phyloP scores from a whole-genome alignment of 1,139 yeast genomes.

The Taphrina deformans region DNA sequence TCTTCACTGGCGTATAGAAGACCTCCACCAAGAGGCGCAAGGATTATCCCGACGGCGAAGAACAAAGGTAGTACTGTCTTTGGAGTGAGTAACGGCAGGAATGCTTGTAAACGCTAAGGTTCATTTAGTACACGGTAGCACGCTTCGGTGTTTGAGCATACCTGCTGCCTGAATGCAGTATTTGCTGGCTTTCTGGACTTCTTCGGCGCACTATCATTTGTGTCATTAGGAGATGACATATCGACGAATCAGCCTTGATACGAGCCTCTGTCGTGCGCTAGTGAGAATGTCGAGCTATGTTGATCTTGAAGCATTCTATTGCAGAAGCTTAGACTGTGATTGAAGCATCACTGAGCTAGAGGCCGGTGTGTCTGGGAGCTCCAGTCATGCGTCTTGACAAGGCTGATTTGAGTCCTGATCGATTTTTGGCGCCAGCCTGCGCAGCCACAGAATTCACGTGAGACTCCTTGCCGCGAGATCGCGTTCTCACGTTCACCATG shows the following conservation, averaged over 20 bases:
- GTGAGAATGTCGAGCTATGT: neutral
- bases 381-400: too few relatives aligned
- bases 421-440: too few relatives aligned
- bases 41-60: constrained; percentile 70
- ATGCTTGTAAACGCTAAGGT: constrained; percentile 51
- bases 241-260: neutral
- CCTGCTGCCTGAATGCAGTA: constrained; percentile 33
- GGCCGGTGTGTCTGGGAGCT: neutral
- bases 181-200: constrained; percentile 35
- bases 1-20: constrained; percentile 69
- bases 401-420: too few relatives aligned
- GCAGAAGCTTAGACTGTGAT: neutral
- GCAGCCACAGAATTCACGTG: neutral
- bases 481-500: neutral
- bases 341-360: neutral
- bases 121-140: too few relatives aligned
- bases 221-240: constrained; percentile 21
- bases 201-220: constrained; percentile 10
- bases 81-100: constrained; percentile 85
- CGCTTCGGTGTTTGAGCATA: neutral
- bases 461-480: neutral
- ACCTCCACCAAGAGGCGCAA: constrained; percentile 89
- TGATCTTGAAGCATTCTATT: neutral
- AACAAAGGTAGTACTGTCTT: constrained; percentile 82
- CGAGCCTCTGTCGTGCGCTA: neutral